A percentile compares a stretch with the other conserved stretches of the same genome.
Evolutionary conservation across 176 grass and related monocot species (phyloP).

Genomic region (Ensete glaucum): DNA sequence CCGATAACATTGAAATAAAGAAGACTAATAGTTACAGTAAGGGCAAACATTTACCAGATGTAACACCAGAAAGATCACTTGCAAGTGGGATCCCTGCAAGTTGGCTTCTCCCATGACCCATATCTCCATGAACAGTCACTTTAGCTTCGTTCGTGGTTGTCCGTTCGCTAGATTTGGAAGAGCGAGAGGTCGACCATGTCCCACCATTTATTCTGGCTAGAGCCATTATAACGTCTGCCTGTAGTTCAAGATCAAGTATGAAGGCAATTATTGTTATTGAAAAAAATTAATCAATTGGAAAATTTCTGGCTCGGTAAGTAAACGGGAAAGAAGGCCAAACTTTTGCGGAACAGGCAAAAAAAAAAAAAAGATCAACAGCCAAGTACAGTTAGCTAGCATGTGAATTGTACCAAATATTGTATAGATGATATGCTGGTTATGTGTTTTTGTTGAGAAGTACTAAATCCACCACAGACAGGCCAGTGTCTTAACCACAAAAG

Average conservation of each 20-base stretch:
- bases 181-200: slow-evolving; percentile 20
- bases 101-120: neutral
- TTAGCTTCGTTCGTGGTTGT: neutral
- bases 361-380: too few species aligned
- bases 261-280: neutral
- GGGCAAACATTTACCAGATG: neutral
- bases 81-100: neutral
- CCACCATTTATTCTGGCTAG: slow-evolving; percentile 20
- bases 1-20: neutral
- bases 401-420: too few species aligned
- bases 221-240: slow-evolving; percentile 26
- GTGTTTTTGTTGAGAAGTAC: too few species aligned
- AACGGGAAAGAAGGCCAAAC: too few species aligned
- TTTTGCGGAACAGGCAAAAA: too few species aligned
- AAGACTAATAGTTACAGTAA: neutral
- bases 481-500: too few species aligned
- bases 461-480: too few species aligned
- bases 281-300: neutral
- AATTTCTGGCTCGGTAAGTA: neutral
- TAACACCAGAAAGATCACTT: neutral
- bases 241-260: neutral
- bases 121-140: neutral
- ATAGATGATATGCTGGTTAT: too few species aligned
- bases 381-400: too few species aligned
- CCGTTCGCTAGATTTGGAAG: neutral